Conservation (phyloP, 164 flowering plant species). For the Vitis amurensis region DNA sequence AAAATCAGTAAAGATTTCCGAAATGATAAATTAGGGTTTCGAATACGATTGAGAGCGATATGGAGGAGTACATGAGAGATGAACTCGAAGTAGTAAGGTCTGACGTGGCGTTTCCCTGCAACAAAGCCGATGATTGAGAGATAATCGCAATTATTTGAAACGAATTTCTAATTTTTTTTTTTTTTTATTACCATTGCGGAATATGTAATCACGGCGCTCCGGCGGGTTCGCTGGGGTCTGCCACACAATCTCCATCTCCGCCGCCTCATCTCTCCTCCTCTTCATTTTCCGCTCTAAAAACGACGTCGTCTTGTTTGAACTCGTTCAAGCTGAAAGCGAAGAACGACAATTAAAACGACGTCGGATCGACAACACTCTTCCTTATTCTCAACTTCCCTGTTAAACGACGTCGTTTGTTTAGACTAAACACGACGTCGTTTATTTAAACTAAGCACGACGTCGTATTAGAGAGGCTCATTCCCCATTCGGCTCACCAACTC, state of each 20-base stretch:
- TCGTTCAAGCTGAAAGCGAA: no score
- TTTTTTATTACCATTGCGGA: slow-evolving; percentile 55
- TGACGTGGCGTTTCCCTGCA: slow-evolving; percentile 84
- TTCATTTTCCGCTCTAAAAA: neutral
- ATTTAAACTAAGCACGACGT: no score
- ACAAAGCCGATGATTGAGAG: neutral
- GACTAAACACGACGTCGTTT: no score
- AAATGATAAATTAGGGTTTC: neutral
- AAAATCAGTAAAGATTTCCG: neutral
- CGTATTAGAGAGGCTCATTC: no score
- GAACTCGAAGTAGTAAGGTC: slow-evolving; percentile 95
- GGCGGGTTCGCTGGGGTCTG: slow-evolving; percentile 90
- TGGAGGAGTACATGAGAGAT: slow-evolving; percentile 62
- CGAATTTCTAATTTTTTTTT: neutral
- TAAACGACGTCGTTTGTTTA: no score
- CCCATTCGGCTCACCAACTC: no score
- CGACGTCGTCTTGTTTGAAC: no score
- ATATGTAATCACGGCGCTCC: slow-evolving; percentile 69
- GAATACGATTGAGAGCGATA: neutral
- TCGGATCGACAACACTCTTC: no score
- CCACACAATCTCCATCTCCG: slow-evolving; percentile 70
- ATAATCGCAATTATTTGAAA: neutral
- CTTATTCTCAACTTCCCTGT: no score
- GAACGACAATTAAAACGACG: no score
- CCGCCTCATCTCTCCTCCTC: slow-evolving; percentile 9